Base-by-base conservation (phyloP, 352 stramenopile species). In the Lagenidium giganteum region DNA sequence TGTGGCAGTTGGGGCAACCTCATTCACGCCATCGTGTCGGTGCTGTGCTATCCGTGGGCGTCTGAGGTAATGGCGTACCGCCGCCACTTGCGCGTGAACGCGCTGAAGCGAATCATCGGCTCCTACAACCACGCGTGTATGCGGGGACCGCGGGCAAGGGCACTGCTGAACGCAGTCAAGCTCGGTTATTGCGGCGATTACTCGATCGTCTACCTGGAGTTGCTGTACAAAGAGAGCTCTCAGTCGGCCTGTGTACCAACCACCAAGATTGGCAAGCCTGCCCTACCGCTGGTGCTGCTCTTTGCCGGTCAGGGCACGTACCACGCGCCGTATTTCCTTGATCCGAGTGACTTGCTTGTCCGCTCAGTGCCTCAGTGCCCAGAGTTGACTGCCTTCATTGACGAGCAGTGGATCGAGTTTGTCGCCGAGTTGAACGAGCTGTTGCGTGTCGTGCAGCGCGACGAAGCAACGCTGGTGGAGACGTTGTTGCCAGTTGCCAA, bases 51-150 rank as follows among this genome's bases (percentile, higher is more conserved):
- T 30, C 80, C 80, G 12, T 77, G 85, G 22, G 55, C 74, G 14
- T 85, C 73, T 0, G 70, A 84, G 20, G 68, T 92, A 25, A 67
- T 68, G 28, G 43, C 74, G 4, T 87, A 86, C 44, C 71, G 76
- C 14, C 67, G 80, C 4, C 76, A 92, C 50, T 54, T 87, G 34
- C 78, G 78, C 26, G 51, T 92, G 21, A 92, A 92, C 35, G 62
- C 67, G 32, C 54, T 92, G 12, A 92, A 92, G 67, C 67, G 72
- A 1, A 71, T 87, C 17, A 58, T 92, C 5, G 60, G 54, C 8
- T 85, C 75, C 54, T 92, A 92, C 36, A 87, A 92, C 37, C 77
- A 89, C 45, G 77, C 70, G 17, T 92, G 73, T 34, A 89, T 92
- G 77, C 85, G 87, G 17, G 80, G 80, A 0, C 70, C 80, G 4